phyloP scores from a whole-genome alignment of 2,329 filamentous ascomycete genomes.

The Corniculantispora saksenae region DNA sequence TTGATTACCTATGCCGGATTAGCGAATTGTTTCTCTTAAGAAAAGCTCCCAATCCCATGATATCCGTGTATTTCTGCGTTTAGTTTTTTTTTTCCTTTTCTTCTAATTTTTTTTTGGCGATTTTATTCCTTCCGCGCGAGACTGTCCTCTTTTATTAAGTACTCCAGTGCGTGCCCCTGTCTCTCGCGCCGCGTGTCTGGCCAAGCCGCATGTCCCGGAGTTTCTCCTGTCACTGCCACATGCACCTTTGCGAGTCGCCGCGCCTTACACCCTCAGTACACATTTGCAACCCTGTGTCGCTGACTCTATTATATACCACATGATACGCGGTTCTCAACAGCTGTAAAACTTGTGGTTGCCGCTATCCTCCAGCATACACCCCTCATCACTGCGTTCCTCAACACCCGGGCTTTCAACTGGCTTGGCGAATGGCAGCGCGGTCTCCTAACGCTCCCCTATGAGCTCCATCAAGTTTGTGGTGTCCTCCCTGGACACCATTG shows the following conservation, averaged over 20 bases:
- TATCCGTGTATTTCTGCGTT: too few species aligned
- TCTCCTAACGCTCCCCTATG: constrained; percentile 60
- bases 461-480: constrained; percentile 96
- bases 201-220: constrained; percentile 16
- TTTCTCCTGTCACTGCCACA: constrained; percentile 21
- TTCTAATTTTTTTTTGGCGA: too few species aligned
- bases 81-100: too few species aligned
- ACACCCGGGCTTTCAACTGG: neutral
- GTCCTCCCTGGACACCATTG: constrained; percentile 89
- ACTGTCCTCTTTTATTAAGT: too few species aligned
- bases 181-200: constrained; percentile 16
- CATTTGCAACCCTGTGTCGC: neutral
- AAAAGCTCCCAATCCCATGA: too few species aligned
- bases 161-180: neutral
- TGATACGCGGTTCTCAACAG: neutral
- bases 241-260: constrained; percentile 9
- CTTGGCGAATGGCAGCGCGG: constrained; percentile 47
- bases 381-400: neutral
- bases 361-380: neutral
- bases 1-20: too few species aligned
- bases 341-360: neutral
- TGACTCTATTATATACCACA: neutral
- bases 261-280: neutral
- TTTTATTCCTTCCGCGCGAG: too few species aligned
- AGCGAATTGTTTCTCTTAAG: too few species aligned